Conservation (phyloP, 2,329 filamentous ascomycete genomes). For the Fusarium scirpi region DNA sequence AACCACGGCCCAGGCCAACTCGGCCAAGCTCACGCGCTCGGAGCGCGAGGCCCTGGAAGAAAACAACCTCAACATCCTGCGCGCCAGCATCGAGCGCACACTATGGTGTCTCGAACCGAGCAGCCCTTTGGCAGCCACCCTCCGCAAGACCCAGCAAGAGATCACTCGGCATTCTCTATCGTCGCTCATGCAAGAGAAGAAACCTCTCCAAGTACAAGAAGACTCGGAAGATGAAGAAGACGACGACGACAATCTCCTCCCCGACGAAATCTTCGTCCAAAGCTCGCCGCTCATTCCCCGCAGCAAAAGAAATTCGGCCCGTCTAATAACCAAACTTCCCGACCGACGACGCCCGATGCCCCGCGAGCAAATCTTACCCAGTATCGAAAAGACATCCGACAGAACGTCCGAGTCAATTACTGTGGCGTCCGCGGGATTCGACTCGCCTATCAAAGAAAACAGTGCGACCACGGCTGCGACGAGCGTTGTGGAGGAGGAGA, state of each 20-base stretch:
- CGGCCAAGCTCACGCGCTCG: slow-evolving; percentile 26
- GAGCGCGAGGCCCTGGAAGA: slow-evolving; percentile 26
- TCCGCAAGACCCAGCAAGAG: background rate
- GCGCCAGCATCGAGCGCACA: slow-evolving; percentile 18
- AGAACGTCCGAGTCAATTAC: background rate
- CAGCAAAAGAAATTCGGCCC: background rate
- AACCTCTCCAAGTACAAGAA: background rate
- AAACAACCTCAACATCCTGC: slow-evolving; percentile 24
- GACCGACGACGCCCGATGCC: background rate
- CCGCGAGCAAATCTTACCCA: background rate
- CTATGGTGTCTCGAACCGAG: slow-evolving; percentile 14
- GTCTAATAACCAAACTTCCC: background rate
- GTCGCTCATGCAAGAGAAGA: slow-evolving; percentile 8
- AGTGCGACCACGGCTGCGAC: slow-evolving; percentile 19
- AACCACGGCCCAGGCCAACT: slow-evolving; percentile 20
- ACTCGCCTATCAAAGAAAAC: slow-evolving; percentile 2
- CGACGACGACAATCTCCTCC: background rate
- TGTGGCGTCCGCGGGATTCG: background rate
- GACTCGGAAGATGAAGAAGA: background rate
- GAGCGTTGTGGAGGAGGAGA: slow-evolving; percentile 2
- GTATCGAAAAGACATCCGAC: slow-evolving; percentile 8
- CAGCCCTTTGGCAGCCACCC: slow-evolving; percentile 5
- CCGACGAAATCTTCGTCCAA: background rate
- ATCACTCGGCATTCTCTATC: slow-evolving; percentile 16
- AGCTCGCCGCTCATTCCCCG: background rate